Conservation (phyloP, 345 rosid genomes). For the Eutrema yunnanense region DNA sequence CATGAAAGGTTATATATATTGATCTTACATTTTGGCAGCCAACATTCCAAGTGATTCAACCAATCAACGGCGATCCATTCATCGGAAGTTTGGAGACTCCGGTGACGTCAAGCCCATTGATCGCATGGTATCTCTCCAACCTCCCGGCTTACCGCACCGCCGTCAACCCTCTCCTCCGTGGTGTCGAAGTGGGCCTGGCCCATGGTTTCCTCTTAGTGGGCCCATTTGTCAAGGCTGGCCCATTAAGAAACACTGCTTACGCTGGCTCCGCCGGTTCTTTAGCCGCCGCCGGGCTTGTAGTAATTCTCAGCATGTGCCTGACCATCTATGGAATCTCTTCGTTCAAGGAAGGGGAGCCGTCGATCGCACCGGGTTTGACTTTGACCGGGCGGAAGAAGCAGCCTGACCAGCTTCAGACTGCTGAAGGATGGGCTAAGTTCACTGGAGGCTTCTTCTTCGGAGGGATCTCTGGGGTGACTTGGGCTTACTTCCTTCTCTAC, state of each 20-base stretch:
- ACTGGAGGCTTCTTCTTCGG: conserved; percentile 93
- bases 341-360: conserved; percentile 78
- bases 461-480: conserved; percentile 85
- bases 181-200: conserved; percentile 80
- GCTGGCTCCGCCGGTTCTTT: conserved; percentile 80
- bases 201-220: conserved; percentile 87
- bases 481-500: conserved; percentile 94
- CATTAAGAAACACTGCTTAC: conserved; percentile 73
- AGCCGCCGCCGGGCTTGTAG: conserved; percentile 83
- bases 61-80: conserved; percentile 97
- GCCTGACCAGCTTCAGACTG: conserved; percentile 91
- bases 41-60: conserved; percentile 88
- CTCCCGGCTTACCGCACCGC: conserved; percentile 94
- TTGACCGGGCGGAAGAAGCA: conserved; percentile 91
- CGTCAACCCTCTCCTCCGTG: conserved; percentile 87
- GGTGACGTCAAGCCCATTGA: conserved; percentile 81
- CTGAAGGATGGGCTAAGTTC: conserved; percentile 95
- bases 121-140: conserved; percentile 96
- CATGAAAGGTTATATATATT: too few relatives aligned
- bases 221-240: conserved; percentile 85
- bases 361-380: conserved; percentile 71
- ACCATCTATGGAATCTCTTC: conserved; percentile 83
- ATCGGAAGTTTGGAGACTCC: conserved; percentile 97
- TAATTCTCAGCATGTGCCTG: conserved; percentile 77
- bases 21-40: conserved; percentile 39